Percentiles rank a stretch among this genome's conserved stretches.
phyloP scores from a whole-genome alignment of 1,284 basidiomycete genomes.

The Pascua sp. region DNA sequence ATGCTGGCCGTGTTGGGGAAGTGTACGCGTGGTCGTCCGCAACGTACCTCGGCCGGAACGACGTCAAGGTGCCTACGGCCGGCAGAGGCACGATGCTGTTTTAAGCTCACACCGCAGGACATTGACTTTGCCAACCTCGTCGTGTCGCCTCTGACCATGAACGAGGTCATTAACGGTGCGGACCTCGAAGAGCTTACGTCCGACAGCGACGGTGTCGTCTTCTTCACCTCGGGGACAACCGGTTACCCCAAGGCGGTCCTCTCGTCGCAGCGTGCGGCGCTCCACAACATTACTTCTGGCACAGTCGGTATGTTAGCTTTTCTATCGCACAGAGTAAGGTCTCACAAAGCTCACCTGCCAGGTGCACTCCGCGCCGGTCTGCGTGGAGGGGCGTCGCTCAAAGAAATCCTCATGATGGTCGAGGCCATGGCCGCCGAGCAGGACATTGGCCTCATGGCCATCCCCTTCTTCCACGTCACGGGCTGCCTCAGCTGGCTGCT shows the following conservation, averaged over 20 bases:
- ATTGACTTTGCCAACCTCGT: constrained; percentile 35
- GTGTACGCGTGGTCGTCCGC: constrained; percentile 10
- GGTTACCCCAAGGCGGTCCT: constrained; percentile 38
- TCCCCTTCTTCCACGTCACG: constrained; percentile 46
- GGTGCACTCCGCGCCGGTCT: neutral
- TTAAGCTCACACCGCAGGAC: constrained; percentile 19
- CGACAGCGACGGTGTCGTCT: constrained; percentile 40
- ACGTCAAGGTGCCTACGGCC: constrained; percentile 8
- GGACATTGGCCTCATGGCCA: constrained; percentile 24
- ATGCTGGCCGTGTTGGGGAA: neutral
- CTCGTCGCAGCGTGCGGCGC: constrained; percentile 28
- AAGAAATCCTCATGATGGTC: constrained; percentile 13
- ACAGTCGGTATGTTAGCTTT: constrained; percentile 5
- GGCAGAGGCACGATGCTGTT: neutral
- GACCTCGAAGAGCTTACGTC: constrained; percentile 27
- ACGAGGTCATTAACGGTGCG: constrained; percentile 3
- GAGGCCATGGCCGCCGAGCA: neutral
- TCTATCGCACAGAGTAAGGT: constrained; percentile 42
- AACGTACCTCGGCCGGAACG: constrained; percentile 7
- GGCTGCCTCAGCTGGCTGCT: constrained; percentile 41
- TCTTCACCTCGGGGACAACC: constrained; percentile 33
- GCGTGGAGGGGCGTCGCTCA: constrained; percentile 24
- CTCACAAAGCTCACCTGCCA: constrained; percentile 30
- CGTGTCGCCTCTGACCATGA: neutral
- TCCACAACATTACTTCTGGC: constrained; percentile 13